A percentile compares a stretch with the other conserved stretches of the same genome.
Conservation (phyloP, 1,284 basidiomycete genomes). For the Trichosporon coremiiforme region DNA sequence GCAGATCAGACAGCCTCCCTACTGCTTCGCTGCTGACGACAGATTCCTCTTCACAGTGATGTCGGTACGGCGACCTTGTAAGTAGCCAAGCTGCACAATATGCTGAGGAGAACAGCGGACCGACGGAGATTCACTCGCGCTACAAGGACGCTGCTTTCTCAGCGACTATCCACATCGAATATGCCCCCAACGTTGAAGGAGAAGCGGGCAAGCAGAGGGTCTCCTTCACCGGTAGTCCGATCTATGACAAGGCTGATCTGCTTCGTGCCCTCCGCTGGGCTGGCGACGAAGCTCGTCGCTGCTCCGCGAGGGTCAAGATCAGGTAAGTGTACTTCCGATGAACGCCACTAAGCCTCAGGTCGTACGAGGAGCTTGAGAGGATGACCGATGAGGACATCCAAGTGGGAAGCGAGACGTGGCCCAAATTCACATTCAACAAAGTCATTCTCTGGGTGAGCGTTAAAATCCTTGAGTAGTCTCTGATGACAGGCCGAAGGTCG, state of each 20-base stretch:
- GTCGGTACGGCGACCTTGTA: neutral
- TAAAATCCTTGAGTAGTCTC: neutral
- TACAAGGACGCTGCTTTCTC: neutral
- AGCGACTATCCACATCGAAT: neutral
- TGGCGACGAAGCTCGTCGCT: neutral
- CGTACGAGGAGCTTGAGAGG: neutral
- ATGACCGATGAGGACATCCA: neutral
- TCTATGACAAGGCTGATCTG: neutral
- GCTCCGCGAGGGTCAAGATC: too few species aligned
- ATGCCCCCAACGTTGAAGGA: neutral
- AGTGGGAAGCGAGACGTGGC: neutral
- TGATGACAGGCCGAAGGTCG: neutral
- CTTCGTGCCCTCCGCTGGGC: neutral
- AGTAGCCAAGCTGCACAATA: neutral
- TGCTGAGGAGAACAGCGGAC: neutral
- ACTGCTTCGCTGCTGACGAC: neutral
- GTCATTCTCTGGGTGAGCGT: neutral
- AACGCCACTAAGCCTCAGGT: neutral
- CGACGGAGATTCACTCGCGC: neutral
- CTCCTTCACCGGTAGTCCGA: too few species aligned
- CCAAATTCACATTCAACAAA: neutral
- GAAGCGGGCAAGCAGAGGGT: too few species aligned
- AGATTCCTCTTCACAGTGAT: neutral
- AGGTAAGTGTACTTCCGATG: neutral
- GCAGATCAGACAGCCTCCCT: too few species aligned